Evolutionary conservation across 805 yeast species (phyloP).

Genomic region (Cephaloascus fragrans): DNA sequence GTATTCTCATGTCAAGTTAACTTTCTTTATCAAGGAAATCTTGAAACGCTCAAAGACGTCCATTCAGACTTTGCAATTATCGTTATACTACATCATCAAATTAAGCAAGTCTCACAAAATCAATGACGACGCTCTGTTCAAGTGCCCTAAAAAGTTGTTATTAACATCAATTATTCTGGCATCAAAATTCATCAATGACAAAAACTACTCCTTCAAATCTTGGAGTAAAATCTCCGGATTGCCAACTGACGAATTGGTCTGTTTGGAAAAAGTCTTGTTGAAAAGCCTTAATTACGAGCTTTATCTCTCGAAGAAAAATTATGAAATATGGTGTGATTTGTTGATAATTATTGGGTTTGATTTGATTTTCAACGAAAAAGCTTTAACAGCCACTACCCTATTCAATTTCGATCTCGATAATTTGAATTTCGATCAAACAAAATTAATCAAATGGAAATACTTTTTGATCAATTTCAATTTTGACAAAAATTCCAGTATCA

Average conservation of each 20-base stretch:
- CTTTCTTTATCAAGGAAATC: conserved; percentile 28
- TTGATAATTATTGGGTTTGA: conserved; percentile 32
- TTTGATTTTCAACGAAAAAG: conserved; percentile 18
- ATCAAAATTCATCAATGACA: conserved; percentile 65
- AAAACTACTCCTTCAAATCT: conserved; percentile 53
- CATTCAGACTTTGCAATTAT: conserved; percentile 51
- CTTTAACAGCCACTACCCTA: too few species aligned
- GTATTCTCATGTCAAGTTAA: neutral
- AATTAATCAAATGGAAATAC: too few species aligned
- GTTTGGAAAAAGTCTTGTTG: conserved; percentile 45
- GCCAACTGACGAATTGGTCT: conserved; percentile 34
- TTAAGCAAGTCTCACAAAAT: conserved; percentile 10
- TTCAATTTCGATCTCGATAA: too few species aligned
- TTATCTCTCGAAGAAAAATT: conserved; percentile 38
- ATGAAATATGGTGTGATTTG: conserved; percentile 36
- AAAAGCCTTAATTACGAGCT: conserved; percentile 45
- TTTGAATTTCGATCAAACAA: too few species aligned
- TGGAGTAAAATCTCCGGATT: conserved; percentile 76
- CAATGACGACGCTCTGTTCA: conserved; percentile 5
- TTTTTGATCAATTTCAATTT: too few species aligned
- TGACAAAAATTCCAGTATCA: too few species aligned
- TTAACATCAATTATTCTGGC: conserved; percentile 62
- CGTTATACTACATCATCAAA: conserved; percentile 54
- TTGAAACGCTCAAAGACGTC: conserved; percentile 48
- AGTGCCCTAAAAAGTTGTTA: conserved; percentile 59